phyloP scores from a whole-genome alignment of 371 early-diverging fungal genomes.

The Rhizomucor miehei region DNA sequence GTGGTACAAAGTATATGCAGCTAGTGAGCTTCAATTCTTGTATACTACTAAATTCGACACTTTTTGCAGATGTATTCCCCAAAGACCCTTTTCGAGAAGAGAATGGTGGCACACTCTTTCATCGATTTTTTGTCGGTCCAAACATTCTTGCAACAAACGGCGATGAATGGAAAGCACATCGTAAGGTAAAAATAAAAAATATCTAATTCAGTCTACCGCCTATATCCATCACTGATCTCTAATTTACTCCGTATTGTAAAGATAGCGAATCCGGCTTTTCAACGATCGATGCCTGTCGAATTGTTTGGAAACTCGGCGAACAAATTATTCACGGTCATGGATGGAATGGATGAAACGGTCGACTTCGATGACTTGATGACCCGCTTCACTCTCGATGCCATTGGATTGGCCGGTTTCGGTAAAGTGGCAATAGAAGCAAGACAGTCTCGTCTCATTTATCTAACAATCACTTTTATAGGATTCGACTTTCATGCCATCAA shows the following conservation, averaged over 20 bases:
- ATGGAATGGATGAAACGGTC: conserved; percentile 10
- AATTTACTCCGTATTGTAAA: not conserved
- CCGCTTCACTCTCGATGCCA: conserved; percentile 32
- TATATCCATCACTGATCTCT: too few relatives aligned
- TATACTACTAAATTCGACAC: not conserved
- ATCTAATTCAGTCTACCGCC: not conserved
- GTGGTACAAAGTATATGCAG: too few relatives aligned
- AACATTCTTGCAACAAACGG: conserved; percentile 27
- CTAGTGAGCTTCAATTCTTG: not conserved
- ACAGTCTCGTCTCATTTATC: not conserved
- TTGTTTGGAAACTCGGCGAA: conserved; percentile 25
- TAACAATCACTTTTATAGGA: conserved; percentile 12
- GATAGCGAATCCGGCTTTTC: conserved; percentile 41
- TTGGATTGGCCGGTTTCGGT: conserved; percentile 37
- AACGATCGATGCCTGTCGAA: conserved; percentile 32
- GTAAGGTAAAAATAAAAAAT: conserved; percentile 14
- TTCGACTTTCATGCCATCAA: conserved; percentile 32
- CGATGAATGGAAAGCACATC: conserved; percentile 24
- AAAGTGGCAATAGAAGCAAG: not conserved
- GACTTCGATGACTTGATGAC: conserved; percentile 23
- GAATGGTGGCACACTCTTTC: conserved; percentile 13
- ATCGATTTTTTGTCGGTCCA: conserved; percentile 17
- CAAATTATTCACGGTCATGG: conserved; percentile 21
- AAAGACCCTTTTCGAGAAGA: conserved; percentile 10
- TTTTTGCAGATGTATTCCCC: conserved; percentile 10